These are phyloP conservation scores for Alnus glutinosa DNA, from an alignment of 306 rosid genomes.

Conservation along the genomic window DNA sequence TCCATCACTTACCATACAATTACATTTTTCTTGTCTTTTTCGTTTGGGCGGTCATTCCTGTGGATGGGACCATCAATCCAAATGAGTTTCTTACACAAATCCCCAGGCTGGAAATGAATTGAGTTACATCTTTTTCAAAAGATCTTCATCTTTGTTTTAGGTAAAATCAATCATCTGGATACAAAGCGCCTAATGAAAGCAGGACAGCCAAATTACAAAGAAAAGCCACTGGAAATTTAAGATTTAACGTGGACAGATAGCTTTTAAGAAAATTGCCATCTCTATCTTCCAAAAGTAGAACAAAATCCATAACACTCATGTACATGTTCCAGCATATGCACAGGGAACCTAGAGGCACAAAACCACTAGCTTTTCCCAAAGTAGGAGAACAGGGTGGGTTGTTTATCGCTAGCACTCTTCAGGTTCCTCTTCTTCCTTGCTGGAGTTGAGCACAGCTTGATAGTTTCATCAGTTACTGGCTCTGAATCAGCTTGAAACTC, in stretches of 20 bases:
- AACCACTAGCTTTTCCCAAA: conserved; percentile 30
- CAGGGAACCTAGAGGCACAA: not conserved
- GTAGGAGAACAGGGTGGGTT: conserved; percentile 63
- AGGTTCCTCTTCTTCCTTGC: conserved; percentile 55
- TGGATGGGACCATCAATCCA: not conserved
- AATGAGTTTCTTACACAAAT: not conserved
- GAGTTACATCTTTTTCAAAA: not conserved
- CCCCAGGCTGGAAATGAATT: not conserved
- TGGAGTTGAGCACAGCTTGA: conserved; percentile 39
- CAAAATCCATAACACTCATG: not conserved
- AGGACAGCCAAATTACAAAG: not conserved
- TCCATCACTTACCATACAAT: too few relatives aligned
- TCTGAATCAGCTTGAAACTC: conserved; percentile 45
- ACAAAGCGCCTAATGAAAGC: not conserved
- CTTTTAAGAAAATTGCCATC: not conserved
- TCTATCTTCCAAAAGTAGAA: not conserved
- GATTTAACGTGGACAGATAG: not conserved
- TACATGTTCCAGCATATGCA: not conserved
- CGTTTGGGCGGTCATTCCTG: not conserved
- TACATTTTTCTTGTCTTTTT: not conserved
- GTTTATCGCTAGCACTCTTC: conserved; percentile 56
- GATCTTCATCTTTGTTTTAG: not conserved
- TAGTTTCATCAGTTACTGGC: conserved; percentile 28
- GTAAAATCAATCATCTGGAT: not conserved
- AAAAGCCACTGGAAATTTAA: not conserved